These are phyloP conservation scores for Isochrysis galbana DNA, from an alignment of 78 protist species.

Conservation along the genomic window DNA sequence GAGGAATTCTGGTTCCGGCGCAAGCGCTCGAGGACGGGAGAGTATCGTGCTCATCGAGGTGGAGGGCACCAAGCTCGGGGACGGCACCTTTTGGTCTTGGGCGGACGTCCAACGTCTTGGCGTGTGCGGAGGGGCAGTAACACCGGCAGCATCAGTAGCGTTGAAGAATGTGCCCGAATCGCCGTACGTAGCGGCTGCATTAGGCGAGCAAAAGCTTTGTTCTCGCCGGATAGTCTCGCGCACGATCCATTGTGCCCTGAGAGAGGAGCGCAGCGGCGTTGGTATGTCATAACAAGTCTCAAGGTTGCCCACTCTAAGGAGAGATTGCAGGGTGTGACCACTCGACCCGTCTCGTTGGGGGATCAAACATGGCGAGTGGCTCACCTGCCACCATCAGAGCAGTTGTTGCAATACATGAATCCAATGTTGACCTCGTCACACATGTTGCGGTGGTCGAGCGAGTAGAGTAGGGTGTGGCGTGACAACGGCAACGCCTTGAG, in stretches of 20 bases:
- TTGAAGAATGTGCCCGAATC: neutral
- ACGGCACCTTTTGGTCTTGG: slow-evolving; percentile 5
- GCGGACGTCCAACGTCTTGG: neutral
- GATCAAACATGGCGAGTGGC: neutral
- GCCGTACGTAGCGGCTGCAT: neutral
- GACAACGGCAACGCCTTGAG: neutral
- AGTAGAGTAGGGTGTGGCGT: neutral
- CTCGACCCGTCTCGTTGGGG: too few species aligned
- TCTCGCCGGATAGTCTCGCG: neutral
- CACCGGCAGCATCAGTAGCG: neutral
- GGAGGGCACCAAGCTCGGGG: too few species aligned
- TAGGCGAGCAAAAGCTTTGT: neutral
- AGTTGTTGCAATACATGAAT: neutral
- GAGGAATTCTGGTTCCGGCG: too few species aligned
- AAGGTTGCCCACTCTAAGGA: too few species aligned
- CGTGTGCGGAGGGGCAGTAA: neutral
- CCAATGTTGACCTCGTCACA: slow-evolving; percentile 4
- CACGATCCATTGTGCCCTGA: neutral
- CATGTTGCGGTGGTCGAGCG: neutral
- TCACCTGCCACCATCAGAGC: neutral
- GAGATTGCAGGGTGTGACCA: too few species aligned
- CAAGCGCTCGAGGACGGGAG: too few species aligned
- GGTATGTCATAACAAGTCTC: too few species aligned
- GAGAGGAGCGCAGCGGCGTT: too few species aligned
- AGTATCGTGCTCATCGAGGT: too few species aligned